phyloP scores from a whole-genome alignment of 345 rosid species.

The Eucalyptus polyanthemos region DNA sequence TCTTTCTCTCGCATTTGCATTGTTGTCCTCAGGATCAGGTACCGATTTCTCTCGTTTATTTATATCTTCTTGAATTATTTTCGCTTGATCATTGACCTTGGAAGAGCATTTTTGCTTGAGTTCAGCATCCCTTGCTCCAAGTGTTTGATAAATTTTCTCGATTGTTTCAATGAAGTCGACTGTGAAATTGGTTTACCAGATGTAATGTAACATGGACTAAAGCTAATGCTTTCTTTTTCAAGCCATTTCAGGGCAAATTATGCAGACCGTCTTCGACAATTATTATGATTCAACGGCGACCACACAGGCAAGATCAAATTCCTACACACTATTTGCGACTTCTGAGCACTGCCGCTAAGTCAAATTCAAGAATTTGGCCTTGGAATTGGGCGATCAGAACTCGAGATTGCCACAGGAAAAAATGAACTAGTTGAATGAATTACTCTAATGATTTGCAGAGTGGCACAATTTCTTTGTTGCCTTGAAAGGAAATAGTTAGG shows the following conservation, averaged over 20 bases:
- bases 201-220: neutral
- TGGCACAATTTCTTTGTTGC: neutral
- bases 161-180: neutral
- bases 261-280: neutral
- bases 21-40: neutral
- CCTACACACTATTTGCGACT: neutral
- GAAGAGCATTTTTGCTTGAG: neutral
- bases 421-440: neutral
- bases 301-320: neutral
- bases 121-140: neutral
- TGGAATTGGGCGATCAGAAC: slow-evolving; percentile 21
- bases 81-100: neutral
- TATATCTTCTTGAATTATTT: neutral
- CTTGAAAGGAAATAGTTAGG: neutral
- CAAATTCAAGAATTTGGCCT: neutral
- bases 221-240: neutral
- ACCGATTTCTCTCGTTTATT: neutral
- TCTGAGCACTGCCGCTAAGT: neutral
- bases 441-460: neutral
- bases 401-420: neutral
- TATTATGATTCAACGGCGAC: neutral
- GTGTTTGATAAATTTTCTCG: neutral
- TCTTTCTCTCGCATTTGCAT: neutral
- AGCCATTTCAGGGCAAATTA: neutral
- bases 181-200: neutral